Base-by-base conservation (phyloP, 768 basidiomycete species). In the Lentinula sp. region DNA sequence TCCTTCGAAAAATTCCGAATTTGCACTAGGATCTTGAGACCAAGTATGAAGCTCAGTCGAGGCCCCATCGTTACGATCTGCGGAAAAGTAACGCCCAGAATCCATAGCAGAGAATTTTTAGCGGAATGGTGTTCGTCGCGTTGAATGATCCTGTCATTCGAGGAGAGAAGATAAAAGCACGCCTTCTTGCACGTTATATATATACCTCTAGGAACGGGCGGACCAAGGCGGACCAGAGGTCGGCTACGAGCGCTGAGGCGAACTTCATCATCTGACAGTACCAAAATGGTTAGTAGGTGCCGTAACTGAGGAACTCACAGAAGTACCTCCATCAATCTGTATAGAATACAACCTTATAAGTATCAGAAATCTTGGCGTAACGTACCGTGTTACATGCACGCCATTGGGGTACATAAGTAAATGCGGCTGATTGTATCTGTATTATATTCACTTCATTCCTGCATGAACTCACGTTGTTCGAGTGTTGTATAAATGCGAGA, bases 261-360 rank as follows among this genome's bases (percentile, higher is more conserved):
- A 31, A 37, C 28, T n/a, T 39, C 28, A 60, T 60, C 59, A 60
- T 60, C 32, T 60, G 59, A 60, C 59, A 16, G 34, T 37, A 40
- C 59, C 7, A 60, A 60, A 52, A 23, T 9, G 15, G 59, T 49
- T 51, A 51, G 28, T 51, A 34, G 15, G 50, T 51, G 50, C 50
- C 50, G 50, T 51, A 51, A 51, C 32, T 34, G 28, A 51, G 34
- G 34, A 21, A 51, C 50, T 51, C 49, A 18, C 49, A 28, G 18
- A 23, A 16, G 31, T 34, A 34, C 15, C 31, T 51, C n/a, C 50
- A 48, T 48, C 46, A 48, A 48, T 23, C 42, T 43, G 13, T 15
- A 43, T 23, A 23, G 46, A 48, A 48, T 48, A 48, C 46, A 48
- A 48, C 21, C 18, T 13, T 21, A 23, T 48, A 48, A 48, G 21